Base-by-base conservation (phyloP, 352 stramenopile genomes). In the Pythium vanterpoolii region DNA sequence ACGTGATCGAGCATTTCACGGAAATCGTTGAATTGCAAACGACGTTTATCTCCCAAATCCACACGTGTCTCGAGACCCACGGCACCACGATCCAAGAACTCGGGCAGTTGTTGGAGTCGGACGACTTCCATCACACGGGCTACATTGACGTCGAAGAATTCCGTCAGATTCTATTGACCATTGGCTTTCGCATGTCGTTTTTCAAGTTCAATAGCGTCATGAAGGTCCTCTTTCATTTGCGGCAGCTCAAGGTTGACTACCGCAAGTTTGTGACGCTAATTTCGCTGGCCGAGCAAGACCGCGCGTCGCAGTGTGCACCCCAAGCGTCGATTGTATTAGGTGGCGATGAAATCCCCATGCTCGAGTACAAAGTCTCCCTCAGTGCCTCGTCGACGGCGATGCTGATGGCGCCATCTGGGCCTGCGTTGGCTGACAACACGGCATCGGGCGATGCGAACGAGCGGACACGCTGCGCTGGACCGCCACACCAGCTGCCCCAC, bases 161-260 rank as follows among this genome's bases (percentile, higher is more conserved):
- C 16, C 60, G 60, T 27, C 50, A 63, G 18, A 31, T 68, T 18
- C 48, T 68, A 27, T 6, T 54, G 11, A 48, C 51, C 9, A 54
- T 64, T 31, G 60, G 60, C 27, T 68, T 58, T 36, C 21, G 26
- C 46, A 58, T 68, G 51, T 68, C 60, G 30, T 68, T 63, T 27
- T 68, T 51, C 50, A 47, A 56, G 38, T 59, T 59, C 52, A 59
- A 59, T 52, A 62, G 56, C 45, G 49, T 68, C 39, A 58, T 68
- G 46, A 55, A 57, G 39, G 23, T 68, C 24, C 46, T 68, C 39
- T 68, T 68, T 27, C 28, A 62, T 6, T 33, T 62, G 34, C 55
- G 55, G 26, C 52, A 59, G 38, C 52, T 59, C 52, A 59, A 59
- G 33, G 52, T 72, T 4, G 60, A 72, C 56, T 68, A 72, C 45